Evolutionary conservation across 805 yeast species (phyloP), one percentile per base, ranked within the genome.

Genomic region (Lipomyces starkeyi): DNA sequence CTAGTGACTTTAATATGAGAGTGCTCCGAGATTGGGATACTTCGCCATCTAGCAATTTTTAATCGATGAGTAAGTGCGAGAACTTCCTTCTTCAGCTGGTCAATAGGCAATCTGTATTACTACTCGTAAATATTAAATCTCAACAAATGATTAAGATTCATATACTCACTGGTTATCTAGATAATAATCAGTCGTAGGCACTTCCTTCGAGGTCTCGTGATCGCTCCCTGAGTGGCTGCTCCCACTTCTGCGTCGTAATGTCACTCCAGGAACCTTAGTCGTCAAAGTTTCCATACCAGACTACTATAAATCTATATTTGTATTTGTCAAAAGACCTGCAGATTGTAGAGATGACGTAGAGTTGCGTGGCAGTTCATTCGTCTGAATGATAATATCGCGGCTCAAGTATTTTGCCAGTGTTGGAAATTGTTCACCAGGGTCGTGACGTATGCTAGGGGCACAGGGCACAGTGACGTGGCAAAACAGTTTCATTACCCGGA

Each of bases 21-120:
- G 25, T 80, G 81, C n/a, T 70, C 73, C 22, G 84, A 77, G 74
- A 73, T 29, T 29, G 74, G 71, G 11, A 88, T 83, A 69, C 83
- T 83, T 73, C 88, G 86, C 99, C 99, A 95, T 77, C 90, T 89
- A 43, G 91, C 85, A 56, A 95, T 87, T 64, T 83, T 83, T 66
- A 95, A 53, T 22, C 65, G 43, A 57, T 67, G 71, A 25, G 63
- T 59, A 25, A 68, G 47, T 22, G 25, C 29, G 49, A 68, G 29
- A 5, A 68, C 58, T 13, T 66, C 69, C n/a, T 61, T 52, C 54
- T 68, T 68, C 2, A 68, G 32, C 40, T 59, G 62, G 9, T 68
- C 71, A 13, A 59, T 25, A 29, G 66, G 63, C 2, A 66, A 47
- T 37, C 71, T 68, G 22, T n/a, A 43, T 17, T 17, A 43, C 8